Evolutionary conservation across 768 basidiomycete species (phyloP).

Genomic region (Tylopilus cervinicoccineus): DNA sequence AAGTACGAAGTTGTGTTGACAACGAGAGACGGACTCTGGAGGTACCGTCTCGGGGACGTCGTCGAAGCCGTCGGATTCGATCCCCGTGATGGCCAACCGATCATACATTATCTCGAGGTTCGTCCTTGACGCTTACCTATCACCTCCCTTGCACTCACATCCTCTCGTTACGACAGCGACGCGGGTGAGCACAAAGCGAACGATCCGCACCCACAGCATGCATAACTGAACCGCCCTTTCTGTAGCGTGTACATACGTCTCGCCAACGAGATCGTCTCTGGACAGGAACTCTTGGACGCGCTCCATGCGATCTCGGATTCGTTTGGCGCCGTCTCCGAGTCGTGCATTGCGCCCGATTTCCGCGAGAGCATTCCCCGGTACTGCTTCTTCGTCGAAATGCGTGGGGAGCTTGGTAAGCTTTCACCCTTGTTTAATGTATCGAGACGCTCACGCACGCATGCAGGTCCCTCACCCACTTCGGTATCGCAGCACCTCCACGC

Average conservation of each 20-base stretch:
- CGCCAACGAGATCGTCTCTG: conserved; percentile 21
- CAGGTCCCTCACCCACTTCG: neutral
- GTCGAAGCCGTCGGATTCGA: conserved; percentile 22
- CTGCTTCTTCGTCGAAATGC: conserved; percentile 19
- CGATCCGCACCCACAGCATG: neutral
- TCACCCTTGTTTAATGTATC: no score
- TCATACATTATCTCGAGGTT: conserved; percentile 24
- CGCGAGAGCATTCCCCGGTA: conserved; percentile 16
- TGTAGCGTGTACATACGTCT: conserved; percentile 17
- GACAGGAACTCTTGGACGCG: conserved; percentile 17
- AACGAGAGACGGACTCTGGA: conserved; percentile 24
- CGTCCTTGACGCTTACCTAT: neutral
- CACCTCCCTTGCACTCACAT: neutral
- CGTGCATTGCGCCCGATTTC: conserved; percentile 18
- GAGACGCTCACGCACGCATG: neutral
- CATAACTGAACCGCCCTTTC: neutral
- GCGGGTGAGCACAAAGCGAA: conserved; percentile 13
- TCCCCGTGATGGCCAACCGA: conserved; percentile 17
- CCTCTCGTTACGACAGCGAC: conserved; percentile 8
- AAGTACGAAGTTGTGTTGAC: conserved; percentile 22
- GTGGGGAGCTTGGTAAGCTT: conserved; percentile 5
- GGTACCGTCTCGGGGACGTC: conserved; percentile 21
- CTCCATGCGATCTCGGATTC: conserved; percentile 11
- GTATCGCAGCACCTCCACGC: conserved; percentile 7
- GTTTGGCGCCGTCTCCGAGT: conserved; percentile 21